Percentiles rank a stretch among this genome's conserved stretches.
Evolutionary conservation across 164 flowering plant genomes (phyloP).

Genomic region (Saururus chinensis): DNA sequence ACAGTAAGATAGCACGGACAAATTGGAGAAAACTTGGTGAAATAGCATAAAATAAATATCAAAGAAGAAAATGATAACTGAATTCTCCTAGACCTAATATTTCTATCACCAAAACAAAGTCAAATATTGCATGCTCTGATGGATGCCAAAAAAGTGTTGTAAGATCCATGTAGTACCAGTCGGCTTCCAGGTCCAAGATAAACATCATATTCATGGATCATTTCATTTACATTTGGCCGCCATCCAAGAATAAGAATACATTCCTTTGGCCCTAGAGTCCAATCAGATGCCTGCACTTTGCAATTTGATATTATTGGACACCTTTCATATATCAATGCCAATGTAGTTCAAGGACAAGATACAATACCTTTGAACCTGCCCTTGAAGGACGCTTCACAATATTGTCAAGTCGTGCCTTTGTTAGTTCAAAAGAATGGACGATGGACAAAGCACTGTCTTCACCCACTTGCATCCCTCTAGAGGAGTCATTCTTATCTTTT

Average conservation of each 20-base stretch:
- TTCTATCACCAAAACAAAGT: too few relatives aligned
- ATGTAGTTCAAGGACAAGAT: too few relatives aligned
- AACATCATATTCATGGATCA: slow-evolving; percentile 89
- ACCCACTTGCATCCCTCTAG: slow-evolving; percentile 14
- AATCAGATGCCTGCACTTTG: slow-evolving; percentile 60
- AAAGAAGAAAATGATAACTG: too few relatives aligned
- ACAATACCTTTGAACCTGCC: slow-evolving; percentile 64
- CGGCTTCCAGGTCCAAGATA: slow-evolving; percentile 97
- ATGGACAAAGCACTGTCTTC: slow-evolving; percentile 18
- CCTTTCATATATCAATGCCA: not conserved
- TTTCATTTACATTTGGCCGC: slow-evolving; percentile 83
- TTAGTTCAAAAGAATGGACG: slow-evolving; percentile 18
- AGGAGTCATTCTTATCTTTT: slow-evolving; percentile 21
- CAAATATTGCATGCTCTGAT: not conserved
- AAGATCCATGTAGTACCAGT: slow-evolving; percentile 33
- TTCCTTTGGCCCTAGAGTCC: slow-evolving; percentile 72
- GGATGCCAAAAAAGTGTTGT: not conserved
- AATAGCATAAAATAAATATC: too few relatives aligned
- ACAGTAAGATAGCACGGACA: too few relatives aligned
- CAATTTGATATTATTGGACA: not conserved
- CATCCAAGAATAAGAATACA: slow-evolving; percentile 86
- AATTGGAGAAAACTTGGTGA: too few relatives aligned
- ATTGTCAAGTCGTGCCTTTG: slow-evolving; percentile 32
- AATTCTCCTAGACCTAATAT: too few relatives aligned
- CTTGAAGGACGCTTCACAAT: slow-evolving; percentile 49